Evolutionary conservation across 768 basidiomycete genomes (phyloP).

Genomic region (Amanita exitialis): DNA sequence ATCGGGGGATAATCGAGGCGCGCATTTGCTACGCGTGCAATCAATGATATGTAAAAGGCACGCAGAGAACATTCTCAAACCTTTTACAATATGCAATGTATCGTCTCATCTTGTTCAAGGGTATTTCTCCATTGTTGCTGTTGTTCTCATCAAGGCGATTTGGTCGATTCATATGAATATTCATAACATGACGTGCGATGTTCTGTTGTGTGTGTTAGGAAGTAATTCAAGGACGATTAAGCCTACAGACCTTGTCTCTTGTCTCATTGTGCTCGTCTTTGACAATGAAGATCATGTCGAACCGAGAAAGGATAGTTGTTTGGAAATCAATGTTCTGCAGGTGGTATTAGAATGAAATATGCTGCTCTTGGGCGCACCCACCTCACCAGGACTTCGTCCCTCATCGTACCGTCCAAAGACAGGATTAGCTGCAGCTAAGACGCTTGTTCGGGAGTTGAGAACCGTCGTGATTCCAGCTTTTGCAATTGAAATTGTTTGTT

Average conservation of each 20-base stretch:
- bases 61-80: constrained; percentile 27
- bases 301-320: constrained; percentile 95
- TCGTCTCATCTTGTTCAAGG: constrained; percentile 96
- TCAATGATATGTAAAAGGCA: neutral
- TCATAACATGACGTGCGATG: constrained; percentile 97
- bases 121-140: constrained; percentile 78
- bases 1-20: constrained; percentile 86
- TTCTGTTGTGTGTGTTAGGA: constrained; percentile 34
- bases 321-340: constrained; percentile 90
- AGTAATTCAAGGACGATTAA: constrained; percentile 1
- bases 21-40: constrained; percentile 67
- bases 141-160: constrained; percentile 55
- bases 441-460: constrained; percentile 90
- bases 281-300: constrained; percentile 99
- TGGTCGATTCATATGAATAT: constrained; percentile 93
- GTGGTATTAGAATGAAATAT: neutral
- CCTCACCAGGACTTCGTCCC: constrained; percentile 91
- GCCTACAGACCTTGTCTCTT: constrained; percentile 68
- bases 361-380: constrained; percentile 17
- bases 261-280: constrained; percentile 96
- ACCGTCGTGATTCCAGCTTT: constrained; percentile 99
- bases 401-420: constrained; percentile 98
- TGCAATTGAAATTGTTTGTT: constrained; percentile 98
- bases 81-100: constrained; percentile 95
- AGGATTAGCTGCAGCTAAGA: constrained; percentile 95